phyloP scores from a whole-genome alignment of 331 rosid genomes.

The Rosa hybrid region DNA sequence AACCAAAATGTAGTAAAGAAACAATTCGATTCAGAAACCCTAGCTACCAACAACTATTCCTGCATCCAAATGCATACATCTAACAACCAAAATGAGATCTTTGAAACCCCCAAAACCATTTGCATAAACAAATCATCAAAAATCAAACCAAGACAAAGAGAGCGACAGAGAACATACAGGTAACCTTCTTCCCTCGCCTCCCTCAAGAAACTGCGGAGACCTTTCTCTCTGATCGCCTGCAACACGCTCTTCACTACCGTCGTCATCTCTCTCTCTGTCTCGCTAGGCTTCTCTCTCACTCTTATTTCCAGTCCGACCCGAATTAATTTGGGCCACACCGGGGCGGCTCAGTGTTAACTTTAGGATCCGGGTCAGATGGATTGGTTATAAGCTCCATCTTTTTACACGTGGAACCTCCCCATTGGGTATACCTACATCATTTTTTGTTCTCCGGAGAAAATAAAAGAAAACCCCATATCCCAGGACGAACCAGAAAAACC shows the following conservation, averaged over 20 bases:
- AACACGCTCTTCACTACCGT: conserved; percentile 72
- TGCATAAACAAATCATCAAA: background rate
- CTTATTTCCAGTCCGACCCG: conserved; percentile 13
- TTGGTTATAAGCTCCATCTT: background rate
- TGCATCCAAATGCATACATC: background rate
- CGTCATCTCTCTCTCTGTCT: conserved; percentile 51
- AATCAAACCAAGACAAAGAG: background rate
- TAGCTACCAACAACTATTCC: background rate
- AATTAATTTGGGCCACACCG: background rate
- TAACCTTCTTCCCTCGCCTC: conserved; percentile 85
- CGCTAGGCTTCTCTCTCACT: background rate
- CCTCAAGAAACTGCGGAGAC: conserved; percentile 58
- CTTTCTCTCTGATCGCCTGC: conserved; percentile 73
- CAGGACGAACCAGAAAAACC: background rate
- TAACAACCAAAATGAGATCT: conserved; percentile 22
- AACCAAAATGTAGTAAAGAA: background rate
- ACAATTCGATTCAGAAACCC: background rate
- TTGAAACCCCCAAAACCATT: background rate
- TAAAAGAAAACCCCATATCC: conserved; percentile 20
- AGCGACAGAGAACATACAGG: conserved; percentile 38
- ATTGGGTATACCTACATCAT: conserved; percentile 49
- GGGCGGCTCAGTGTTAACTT: no score
- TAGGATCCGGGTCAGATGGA: background rate
- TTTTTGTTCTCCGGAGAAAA: background rate
- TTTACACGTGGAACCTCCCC: conserved; percentile 34